A percentile compares a stretch with the other conserved stretches of the same genome.
These are phyloP conservation scores for Emergomyces africanus DNA, from an alignment of 2,329 filamentous ascomycete species.

Conservation along the genomic window DNA sequence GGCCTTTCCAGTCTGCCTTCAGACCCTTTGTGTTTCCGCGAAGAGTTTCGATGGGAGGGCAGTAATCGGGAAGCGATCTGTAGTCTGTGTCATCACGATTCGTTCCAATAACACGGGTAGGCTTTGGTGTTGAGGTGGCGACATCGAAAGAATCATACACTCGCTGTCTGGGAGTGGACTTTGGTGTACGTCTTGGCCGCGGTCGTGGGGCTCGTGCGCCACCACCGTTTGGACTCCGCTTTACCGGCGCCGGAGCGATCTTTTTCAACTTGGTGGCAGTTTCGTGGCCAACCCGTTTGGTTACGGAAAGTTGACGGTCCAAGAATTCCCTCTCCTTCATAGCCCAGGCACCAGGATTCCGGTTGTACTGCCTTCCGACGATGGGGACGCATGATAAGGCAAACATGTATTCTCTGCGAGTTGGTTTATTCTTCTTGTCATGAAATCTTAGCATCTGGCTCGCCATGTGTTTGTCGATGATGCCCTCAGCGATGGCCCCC, in stretches of 20 bases:
- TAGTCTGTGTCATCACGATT: constrained; percentile 79
- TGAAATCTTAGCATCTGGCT: constrained; percentile 28
- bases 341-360: constrained; percentile 32
- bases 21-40: constrained; percentile 55
- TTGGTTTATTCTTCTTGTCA: constrained; percentile 30
- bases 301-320: constrained; percentile 29
- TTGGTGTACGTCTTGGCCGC: constrained; percentile 28
- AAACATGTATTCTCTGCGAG: constrained; percentile 31
- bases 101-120: constrained; percentile 35
- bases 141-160: constrained; percentile 26
- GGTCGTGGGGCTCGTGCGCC: constrained; percentile 17
- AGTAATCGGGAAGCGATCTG: constrained; percentile 55
- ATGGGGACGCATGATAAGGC: constrained; percentile 33
- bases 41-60: constrained; percentile 54
- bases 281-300: constrained; percentile 25
- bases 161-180: constrained; percentile 29
- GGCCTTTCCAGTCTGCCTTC: constrained; percentile 80
- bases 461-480: constrained; percentile 32
- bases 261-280: constrained; percentile 24
- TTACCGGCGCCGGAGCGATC: constrained; percentile 27
- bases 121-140: constrained; percentile 28
- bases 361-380: constrained; percentile 31
- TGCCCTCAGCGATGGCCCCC: constrained; percentile 22
- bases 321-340: constrained; percentile 29
- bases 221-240: constrained; percentile 12